Conservation (phyloP, 1,139 yeast genomes). For the Debaryomyces sp. region DNA sequence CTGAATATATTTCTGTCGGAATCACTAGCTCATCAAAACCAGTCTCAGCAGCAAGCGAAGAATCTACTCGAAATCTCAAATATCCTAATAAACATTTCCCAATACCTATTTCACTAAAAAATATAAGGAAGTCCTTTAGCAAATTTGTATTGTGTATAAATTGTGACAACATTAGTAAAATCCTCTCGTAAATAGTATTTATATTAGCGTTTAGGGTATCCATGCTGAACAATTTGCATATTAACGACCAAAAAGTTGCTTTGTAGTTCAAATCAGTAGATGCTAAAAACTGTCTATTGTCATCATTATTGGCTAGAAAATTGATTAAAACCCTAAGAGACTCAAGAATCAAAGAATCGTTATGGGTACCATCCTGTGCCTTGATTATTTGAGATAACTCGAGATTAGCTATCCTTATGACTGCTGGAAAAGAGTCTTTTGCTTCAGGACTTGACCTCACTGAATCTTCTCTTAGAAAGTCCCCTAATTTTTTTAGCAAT, state of each 20-base stretch:
- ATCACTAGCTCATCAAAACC: conserved; percentile 1
- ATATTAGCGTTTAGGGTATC: neutral
- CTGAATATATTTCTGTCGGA: conserved; percentile 6
- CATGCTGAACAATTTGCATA: conserved; percentile 7
- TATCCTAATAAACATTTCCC: neutral
- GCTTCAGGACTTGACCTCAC: conserved; percentile 21
- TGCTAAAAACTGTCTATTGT: conserved; percentile 29
- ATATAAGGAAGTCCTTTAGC: conserved; percentile 17
- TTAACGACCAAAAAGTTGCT: conserved; percentile 26
- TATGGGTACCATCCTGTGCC: neutral
- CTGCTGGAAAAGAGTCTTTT: conserved; percentile 9
- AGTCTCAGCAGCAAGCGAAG: neutral
- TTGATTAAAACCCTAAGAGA: conserved; percentile 36
- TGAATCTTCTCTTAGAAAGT: conserved; percentile 29
- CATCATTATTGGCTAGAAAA: conserved; percentile 39
- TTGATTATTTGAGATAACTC: conserved; percentile 12
- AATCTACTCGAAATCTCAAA: neutral
- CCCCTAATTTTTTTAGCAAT: conserved; percentile 25
- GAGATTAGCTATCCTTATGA: conserved; percentile 12
- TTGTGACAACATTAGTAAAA: conserved; percentile 34
- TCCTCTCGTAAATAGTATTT: conserved; percentile 14
- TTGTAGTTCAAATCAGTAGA: conserved; percentile 9
- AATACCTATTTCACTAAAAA: conserved; percentile 16
- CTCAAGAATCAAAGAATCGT: conserved; percentile 15
- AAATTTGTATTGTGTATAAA: conserved; percentile 34